Evolutionary conservation across 257 asterid species (phyloP).

Genomic region (Solanum commersonii): DNA sequence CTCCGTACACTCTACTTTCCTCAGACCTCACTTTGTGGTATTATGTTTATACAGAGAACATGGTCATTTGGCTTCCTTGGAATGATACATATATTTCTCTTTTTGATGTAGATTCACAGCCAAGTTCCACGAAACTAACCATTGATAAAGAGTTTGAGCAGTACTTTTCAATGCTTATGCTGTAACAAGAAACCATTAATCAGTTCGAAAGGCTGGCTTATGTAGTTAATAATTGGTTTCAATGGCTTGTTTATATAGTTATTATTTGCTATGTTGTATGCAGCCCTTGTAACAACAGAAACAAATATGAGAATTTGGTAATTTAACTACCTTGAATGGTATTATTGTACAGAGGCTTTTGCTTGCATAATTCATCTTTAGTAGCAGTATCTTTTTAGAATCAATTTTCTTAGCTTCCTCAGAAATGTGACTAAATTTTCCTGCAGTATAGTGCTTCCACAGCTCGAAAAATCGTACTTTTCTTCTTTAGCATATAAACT

Average conservation of each 20-base stretch:
- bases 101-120: constrained; percentile 46
- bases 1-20: neutral
- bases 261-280: neutral
- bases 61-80: neutral
- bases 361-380: neutral
- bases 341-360: neutral
- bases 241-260: neutral
- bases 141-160: constrained; percentile 87
- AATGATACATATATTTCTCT: neutral
- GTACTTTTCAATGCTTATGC: constrained; percentile 74
- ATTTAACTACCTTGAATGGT: neutral
- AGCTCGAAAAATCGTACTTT: too few species aligned
- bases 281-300: neutral
- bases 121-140: constrained; percentile 37
- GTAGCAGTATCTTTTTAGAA: neutral
- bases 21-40: neutral
- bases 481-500: too few species aligned
- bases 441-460: too few species aligned
- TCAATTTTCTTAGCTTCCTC: neutral
- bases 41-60: neutral
- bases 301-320: neutral
- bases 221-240: neutral
- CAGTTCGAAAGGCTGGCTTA: neutral
- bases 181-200: constrained; percentile 13
- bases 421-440: neutral